phyloP scores from a whole-genome alignment of 2,329 filamentous ascomycete species.

The Ampelomyces quisqualis region DNA sequence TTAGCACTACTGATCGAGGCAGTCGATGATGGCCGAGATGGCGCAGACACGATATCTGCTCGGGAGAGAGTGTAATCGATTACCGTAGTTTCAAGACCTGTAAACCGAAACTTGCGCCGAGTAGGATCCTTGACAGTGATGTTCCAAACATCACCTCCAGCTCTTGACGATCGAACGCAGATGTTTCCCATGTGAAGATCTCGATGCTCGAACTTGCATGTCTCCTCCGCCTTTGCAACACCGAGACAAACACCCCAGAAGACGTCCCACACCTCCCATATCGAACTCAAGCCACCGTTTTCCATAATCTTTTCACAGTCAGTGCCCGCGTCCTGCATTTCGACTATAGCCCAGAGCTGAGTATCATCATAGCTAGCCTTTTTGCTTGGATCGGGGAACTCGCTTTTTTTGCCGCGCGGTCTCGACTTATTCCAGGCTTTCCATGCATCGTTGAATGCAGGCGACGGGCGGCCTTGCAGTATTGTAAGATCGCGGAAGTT shows the following conservation, averaged over 20 bases:
- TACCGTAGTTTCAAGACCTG: constrained; percentile 61
- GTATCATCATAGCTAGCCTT: constrained; percentile 55
- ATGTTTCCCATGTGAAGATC: constrained; percentile 69
- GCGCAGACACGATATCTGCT: constrained; percentile 49
- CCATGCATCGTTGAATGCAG: constrained; percentile 52
- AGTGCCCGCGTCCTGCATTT: constrained; percentile 65
- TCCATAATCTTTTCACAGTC: constrained; percentile 52
- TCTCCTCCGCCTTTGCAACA: constrained; percentile 62
- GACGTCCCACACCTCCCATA: constrained; percentile 59
- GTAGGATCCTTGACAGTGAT: constrained; percentile 40
- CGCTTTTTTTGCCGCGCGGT: constrained; percentile 48
- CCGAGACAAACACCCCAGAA: constrained; percentile 67
- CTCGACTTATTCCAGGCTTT: constrained; percentile 47
- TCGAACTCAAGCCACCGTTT: constrained; percentile 36
- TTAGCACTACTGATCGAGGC: constrained; percentile 12
- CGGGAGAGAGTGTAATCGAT: constrained; percentile 69
- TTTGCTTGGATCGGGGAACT: constrained; percentile 59
- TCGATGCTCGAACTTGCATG: constrained; percentile 63
- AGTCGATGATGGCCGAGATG: constrained; percentile 11
- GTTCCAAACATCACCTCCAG: constrained; percentile 27
- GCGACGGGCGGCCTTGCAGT: constrained; percentile 57
- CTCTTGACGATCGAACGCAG: constrained; percentile 50
- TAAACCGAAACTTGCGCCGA: constrained; percentile 51
- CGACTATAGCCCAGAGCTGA: constrained; percentile 64
- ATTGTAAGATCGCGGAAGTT: constrained; percentile 61